These are phyloP conservation scores for Microthlaspi erraticum DNA, from an alignment of 345 rosid species.

Conservation along the genomic window DNA sequence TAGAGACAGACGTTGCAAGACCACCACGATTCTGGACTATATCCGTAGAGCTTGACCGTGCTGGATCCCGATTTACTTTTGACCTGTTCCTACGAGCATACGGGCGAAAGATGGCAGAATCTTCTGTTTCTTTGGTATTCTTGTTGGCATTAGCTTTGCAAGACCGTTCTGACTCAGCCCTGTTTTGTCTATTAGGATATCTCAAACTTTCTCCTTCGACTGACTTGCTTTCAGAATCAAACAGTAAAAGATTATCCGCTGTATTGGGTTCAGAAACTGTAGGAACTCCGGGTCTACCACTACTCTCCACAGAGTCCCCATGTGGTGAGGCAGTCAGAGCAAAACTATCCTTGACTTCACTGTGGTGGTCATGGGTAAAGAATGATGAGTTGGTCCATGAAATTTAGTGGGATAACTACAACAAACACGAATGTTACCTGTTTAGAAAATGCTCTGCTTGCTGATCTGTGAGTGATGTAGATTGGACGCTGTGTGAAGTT, in stretches of 20 bases:
- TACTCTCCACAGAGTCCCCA: slow-evolving; percentile 97
- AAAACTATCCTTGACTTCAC: slow-evolving; percentile 97
- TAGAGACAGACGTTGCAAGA: slow-evolving; percentile 64
- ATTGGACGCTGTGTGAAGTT: slow-evolving; percentile 87
- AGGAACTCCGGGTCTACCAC: slow-evolving; percentile 83
- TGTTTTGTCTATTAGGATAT: slow-evolving; percentile 61
- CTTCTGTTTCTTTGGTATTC: slow-evolving; percentile 87
- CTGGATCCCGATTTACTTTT: slow-evolving; percentile 78
- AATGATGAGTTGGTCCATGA: slow-evolving; percentile 37
- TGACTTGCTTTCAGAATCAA: slow-evolving; percentile 78
- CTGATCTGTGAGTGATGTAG: slow-evolving; percentile 86
- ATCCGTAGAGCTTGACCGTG: slow-evolving; percentile 80
- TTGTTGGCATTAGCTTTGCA: slow-evolving; percentile 65
- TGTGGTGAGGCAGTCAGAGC: slow-evolving; percentile 89
- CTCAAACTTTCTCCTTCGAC: slow-evolving; percentile 58
- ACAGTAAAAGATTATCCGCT: slow-evolving; percentile 83
- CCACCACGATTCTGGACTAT: slow-evolving; percentile 70
- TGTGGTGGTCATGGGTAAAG: slow-evolving; percentile 48
- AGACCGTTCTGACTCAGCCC: slow-evolving; percentile 68
- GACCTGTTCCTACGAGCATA: slow-evolving; percentile 98
- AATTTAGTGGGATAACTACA: slow-evolving; percentile 24
- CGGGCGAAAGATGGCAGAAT: slow-evolving; percentile 96
- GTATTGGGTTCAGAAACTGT: slow-evolving; percentile 80
- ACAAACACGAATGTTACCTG: slow-evolving; percentile 63
- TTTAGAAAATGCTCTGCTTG: slow-evolving; percentile 79